Evolutionary conservation across 2,329 filamentous ascomycete genomes (phyloP), one percentile per base, ranked within the genome.

Genomic region (Colletotrichum euphorbiae): DNA sequence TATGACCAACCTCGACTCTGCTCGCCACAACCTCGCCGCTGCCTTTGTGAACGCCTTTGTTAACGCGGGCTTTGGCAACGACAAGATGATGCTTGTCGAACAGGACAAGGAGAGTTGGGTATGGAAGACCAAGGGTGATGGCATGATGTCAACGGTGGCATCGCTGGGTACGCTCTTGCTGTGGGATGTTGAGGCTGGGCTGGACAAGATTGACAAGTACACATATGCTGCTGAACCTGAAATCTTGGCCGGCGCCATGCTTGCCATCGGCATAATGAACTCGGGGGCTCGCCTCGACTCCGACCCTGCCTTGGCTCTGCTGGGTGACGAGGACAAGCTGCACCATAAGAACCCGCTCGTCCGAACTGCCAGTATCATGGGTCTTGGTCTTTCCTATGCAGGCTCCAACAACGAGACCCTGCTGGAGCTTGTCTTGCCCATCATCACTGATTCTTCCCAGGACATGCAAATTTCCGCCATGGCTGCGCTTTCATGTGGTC

Each of bases 101-200:
- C 91, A 93, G 67, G 91, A 94, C 71, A 97, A 97, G 83, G 90
- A 92, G 74, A 93, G 91, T 71, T 99, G 96, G 95, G 93, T 99
- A 4, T 99, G 94, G 93, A 99, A 98, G 84, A 98, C 97, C 19
- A 99, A 99, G 81, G 94, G 97, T 46, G 94, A 98, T 75, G 96
- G 96, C 71, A 97, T 97, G 94, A 87, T 97, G 80, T 98, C 96
- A 1, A 98, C 95, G 0, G 92, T 97, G 43, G 97, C 97, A 4
- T 98, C 96, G 0, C 82, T 98, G 73, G 96, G 96, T 76, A 95
- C 96, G 74, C 85, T 99, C 17, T 85, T 97, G 77, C 88, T 97
- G 75, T 97, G 96, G 93, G 95, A 99, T 76, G 91, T 97, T 21
- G 95, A 98, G 75, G 90, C 89, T 72, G 96, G 95, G 62, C 84